These are phyloP conservation scores for Halophytophthora polymorphica DNA, from an alignment of 352 stramenopile species.

Conservation along the genomic window DNA sequence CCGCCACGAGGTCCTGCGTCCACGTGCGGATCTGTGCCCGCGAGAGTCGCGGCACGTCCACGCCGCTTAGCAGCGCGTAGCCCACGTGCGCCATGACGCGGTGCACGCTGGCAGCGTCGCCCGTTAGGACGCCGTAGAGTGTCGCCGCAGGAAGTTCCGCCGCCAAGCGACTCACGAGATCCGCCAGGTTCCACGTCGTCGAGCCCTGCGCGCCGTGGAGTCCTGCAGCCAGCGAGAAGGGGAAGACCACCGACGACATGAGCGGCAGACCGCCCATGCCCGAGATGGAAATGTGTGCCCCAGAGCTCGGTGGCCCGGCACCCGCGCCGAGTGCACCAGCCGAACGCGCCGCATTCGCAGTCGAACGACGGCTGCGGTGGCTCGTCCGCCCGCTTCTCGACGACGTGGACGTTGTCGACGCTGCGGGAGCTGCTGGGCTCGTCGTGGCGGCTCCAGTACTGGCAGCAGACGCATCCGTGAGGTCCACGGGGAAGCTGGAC, in stretches of 20 bases:
- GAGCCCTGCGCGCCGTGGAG: constrained; percentile 33
- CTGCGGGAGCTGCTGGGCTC: background rate
- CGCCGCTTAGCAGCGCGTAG: constrained; percentile 52
- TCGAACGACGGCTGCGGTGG: background rate
- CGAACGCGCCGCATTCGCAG: background rate
- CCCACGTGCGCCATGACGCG: constrained; percentile 55
- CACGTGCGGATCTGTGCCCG: constrained; percentile 53
- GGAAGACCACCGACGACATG: constrained; percentile 51
- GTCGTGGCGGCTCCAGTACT: no score
- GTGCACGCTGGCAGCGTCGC: constrained; percentile 46
- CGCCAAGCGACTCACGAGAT: constrained; percentile 45
- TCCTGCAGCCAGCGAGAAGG: constrained; percentile 41
- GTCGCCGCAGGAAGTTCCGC: constrained; percentile 44
- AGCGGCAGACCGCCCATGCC: constrained; percentile 32
- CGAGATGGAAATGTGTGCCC: constrained; percentile 30
- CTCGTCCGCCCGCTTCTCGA: constrained; percentile 1
- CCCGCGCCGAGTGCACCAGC: constrained; percentile 3
- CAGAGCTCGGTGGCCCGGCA: constrained; percentile 3
- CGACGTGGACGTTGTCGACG: background rate
- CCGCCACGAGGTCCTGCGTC: constrained; percentile 40
- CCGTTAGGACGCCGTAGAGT: constrained; percentile 52
- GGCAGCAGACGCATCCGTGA: constrained; percentile 2
- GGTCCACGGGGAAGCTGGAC: constrained; percentile 17
- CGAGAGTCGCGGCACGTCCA: constrained; percentile 60
- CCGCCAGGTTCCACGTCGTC: constrained; percentile 61